These are phyloP conservation scores for Withania somnifera DNA, from an alignment of 305 asterid species.

Conservation along the genomic window DNA sequence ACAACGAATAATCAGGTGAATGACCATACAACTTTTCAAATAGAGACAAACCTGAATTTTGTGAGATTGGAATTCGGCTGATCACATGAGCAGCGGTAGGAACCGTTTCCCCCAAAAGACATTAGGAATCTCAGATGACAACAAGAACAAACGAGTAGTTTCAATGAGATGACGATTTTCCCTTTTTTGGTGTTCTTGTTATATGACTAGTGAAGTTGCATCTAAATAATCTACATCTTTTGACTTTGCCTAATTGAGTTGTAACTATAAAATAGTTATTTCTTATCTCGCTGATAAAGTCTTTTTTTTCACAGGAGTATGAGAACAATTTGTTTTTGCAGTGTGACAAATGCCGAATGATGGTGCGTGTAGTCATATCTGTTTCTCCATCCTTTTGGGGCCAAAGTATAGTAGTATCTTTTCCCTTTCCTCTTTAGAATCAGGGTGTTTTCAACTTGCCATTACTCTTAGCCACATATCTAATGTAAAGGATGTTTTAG, in stretches of 20 bases:
- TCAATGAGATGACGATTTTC: neutral
- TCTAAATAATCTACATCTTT: neutral
- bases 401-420: neutral
- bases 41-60: too few relatives aligned
- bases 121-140: too few relatives aligned
- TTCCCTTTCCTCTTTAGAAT: neutral
- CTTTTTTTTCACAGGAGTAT: constrained; percentile 72
- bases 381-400: constrained; percentile 6
- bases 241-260: neutral
- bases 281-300: constrained; percentile 16
- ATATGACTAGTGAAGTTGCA: neutral
- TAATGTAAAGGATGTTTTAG: neutral
- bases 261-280: neutral
- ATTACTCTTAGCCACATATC: neutral
- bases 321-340: constrained; percentile 95
- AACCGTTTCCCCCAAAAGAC: too few relatives aligned
- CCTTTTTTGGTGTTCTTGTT: neutral
- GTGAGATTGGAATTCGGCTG: too few relatives aligned
- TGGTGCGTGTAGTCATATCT: constrained; percentile 44
- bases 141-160: too few relatives aligned
- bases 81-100: too few relatives aligned
- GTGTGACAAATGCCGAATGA: constrained; percentile 99
- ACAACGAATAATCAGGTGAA: too few relatives aligned
- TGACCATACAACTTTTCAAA: too few relatives aligned
- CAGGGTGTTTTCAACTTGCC: neutral